Evolutionary conservation across 371 early-diverging fungal genomes (phyloP).

Genomic region (Mortierella sp.): DNA sequence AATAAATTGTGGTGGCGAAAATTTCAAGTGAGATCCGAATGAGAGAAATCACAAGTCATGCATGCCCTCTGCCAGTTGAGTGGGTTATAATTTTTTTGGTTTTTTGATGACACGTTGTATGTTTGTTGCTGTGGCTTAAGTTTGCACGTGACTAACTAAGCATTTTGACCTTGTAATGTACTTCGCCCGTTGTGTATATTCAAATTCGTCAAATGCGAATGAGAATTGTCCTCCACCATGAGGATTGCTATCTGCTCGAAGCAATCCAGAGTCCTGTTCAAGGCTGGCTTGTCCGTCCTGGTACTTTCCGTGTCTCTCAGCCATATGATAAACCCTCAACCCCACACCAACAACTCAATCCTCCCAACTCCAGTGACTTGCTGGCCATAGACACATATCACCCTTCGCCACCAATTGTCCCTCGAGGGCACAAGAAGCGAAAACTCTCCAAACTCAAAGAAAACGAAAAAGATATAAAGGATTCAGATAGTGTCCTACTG

Average conservation of each 20-base stretch:
- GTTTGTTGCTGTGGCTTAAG: too few species aligned
- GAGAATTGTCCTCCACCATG: conserved; percentile 13
- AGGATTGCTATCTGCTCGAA: conserved; percentile 13
- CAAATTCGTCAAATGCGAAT: conserved; percentile 4
- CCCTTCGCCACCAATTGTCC: not conserved
- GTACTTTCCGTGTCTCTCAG: conserved; percentile 39
- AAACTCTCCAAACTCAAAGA: conserved; percentile 10
- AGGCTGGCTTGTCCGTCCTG: conserved; percentile 44
- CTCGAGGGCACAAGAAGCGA: conserved; percentile 17
- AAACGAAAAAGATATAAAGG: not conserved
- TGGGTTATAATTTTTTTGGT: not conserved
- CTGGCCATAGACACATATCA: not conserved
- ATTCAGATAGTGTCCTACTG: conserved; percentile 4
- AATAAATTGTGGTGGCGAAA: not conserved
- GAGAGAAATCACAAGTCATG: conserved; percentile 1
- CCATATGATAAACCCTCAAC: conserved; percentile 26
- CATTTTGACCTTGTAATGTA: not conserved
- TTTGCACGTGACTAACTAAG: not conserved
- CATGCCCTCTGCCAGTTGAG: not conserved
- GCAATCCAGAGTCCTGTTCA: conserved; percentile 23
- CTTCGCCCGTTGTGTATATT: not conserved
- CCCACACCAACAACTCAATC: not conserved
- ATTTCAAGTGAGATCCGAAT: not conserved
- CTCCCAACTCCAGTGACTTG: not conserved
- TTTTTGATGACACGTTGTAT: not conserved